Conservation (phyloP, 2,329 filamentous ascomycete genomes). For the Colletotrichum tropicicola region DNA sequence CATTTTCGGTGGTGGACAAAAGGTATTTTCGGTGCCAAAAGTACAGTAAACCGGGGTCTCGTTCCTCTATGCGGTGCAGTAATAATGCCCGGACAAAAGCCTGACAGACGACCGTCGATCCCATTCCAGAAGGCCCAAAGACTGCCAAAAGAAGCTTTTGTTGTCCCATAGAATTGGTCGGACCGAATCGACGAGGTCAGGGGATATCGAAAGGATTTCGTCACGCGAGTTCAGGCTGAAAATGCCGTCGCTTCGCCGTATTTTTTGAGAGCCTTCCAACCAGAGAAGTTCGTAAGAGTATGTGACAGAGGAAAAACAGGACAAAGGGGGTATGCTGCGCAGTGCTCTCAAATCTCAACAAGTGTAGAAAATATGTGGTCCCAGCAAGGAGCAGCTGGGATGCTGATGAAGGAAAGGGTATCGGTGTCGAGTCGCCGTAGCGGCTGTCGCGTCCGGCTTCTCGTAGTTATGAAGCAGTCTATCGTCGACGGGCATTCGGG, state of each 20-base stretch:
- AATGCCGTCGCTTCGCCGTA: slow-evolving; percentile 15
- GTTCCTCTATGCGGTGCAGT: background rate
- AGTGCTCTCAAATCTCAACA: slow-evolving; percentile 39
- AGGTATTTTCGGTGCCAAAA: slow-evolving; percentile 32
- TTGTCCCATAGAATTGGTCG: background rate
- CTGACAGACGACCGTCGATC: background rate
- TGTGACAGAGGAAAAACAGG: slow-evolving; percentile 30
- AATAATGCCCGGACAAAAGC: background rate
- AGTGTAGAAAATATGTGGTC: slow-evolving; percentile 19
- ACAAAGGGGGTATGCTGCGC: slow-evolving; percentile 45
- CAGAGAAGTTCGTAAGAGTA: slow-evolving; percentile 31
- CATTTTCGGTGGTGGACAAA: background rate
- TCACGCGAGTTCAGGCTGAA: slow-evolving; percentile 4
- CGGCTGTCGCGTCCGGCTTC: background rate
- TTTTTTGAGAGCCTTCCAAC: slow-evolving; percentile 17
- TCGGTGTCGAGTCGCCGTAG: background rate
- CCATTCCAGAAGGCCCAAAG: background rate
- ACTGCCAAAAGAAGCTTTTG: background rate
- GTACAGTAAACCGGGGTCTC: slow-evolving; percentile 16
- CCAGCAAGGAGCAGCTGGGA: background rate
- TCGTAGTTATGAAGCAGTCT: slow-evolving; percentile 24
- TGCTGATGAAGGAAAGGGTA: slow-evolving; percentile 28
- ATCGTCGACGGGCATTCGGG: slow-evolving; percentile 46
- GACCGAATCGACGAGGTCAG: background rate
- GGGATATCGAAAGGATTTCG: slow-evolving; percentile 27